Percentiles rank a stretch among this genome's conserved stretches.
These are phyloP conservation scores for Pseudonitzschia multiseries DNA, from an alignment of 108 stramenopile species.

Conservation along the genomic window DNA sequence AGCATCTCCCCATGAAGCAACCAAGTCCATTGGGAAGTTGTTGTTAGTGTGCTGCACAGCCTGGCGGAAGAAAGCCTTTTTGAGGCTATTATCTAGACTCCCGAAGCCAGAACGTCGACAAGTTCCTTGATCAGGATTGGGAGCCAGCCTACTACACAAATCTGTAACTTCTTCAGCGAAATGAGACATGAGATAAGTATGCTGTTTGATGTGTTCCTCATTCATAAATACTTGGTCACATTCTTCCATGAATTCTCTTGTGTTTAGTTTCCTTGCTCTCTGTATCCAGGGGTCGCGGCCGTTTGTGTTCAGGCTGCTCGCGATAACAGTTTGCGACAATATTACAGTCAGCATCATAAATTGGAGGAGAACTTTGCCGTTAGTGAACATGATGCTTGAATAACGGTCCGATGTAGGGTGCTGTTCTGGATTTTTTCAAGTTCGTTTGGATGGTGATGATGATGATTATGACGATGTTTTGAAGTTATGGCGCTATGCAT, in stretches of 20 bases:
- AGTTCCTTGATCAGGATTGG: constrained; percentile 3
- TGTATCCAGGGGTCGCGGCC: neutral
- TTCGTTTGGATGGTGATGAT: no score
- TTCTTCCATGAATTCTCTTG: neutral
- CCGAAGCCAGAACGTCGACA: neutral
- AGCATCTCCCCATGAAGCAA: neutral
- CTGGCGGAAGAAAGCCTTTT: constrained; percentile 13
- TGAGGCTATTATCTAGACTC: neutral
- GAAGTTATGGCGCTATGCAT: no score
- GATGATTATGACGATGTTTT: no score
- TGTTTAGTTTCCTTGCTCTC: neutral
- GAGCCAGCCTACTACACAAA: constrained; percentile 5
- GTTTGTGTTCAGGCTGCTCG: neutral
- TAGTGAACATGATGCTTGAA: neutral
- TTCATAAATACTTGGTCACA: constrained; percentile 8
- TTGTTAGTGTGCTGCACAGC: constrained; percentile 5
- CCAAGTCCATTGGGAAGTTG: neutral
- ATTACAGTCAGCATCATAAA: neutral
- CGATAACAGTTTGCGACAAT: neutral
- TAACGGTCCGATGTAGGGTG: neutral
- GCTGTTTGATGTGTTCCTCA: neutral
- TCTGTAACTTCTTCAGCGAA: constrained; percentile 17
- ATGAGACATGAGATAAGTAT: constrained; percentile 14
- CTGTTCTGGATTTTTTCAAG: neutral
- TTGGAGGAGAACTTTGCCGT: neutral